phyloP scores from a whole-genome alignment of 2,329 filamentous ascomycete genomes.

The Fusarium euwallaceae region DNA sequence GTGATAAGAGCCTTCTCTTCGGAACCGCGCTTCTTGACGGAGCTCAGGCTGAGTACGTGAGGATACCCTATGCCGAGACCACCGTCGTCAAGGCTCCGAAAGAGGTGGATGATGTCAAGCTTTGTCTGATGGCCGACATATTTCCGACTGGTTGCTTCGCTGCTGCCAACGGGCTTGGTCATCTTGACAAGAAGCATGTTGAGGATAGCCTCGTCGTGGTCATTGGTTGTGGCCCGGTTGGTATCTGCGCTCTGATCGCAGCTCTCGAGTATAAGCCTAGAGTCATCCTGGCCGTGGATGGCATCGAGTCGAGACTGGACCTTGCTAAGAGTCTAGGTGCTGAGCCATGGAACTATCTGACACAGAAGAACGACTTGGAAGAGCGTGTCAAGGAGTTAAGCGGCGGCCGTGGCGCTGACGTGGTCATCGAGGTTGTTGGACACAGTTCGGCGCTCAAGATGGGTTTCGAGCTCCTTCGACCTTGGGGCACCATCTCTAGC shows the following conservation, averaged over 20 bases:
- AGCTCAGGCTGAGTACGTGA: conserved; percentile 32
- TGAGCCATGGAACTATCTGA: conserved; percentile 76
- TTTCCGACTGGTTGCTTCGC: conserved; percentile 37
- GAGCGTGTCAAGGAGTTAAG: conserved; percentile 79
- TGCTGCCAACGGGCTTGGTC: conserved; percentile 68
- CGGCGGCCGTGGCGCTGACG: conserved; percentile 83
- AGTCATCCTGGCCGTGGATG: conserved; percentile 20
- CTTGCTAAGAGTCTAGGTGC: conserved; percentile 22
- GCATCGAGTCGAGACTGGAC: conserved; percentile 19
- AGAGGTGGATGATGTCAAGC: conserved; percentile 20
- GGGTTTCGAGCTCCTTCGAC: conserved; percentile 72
- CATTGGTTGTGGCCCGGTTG: conserved; percentile 37
- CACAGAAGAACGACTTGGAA: conserved; percentile 72
- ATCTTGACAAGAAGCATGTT: background rate
- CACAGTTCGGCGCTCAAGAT: conserved; percentile 74
- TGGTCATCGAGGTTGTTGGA: conserved; percentile 81
- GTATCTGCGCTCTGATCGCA: conserved; percentile 28
- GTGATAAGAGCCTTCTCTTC: conserved; percentile 25
- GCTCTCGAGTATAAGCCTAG: conserved; percentile 24
- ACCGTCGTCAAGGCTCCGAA: conserved; percentile 29
- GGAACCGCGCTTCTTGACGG: conserved; percentile 19
- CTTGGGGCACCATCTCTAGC: conserved; percentile 77
- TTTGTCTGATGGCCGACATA: conserved; percentile 40
- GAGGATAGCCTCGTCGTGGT: conserved; percentile 16
- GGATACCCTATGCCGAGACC: conserved; percentile 24